Percentiles rank a stretch among this genome's conserved stretches.
phyloP scores from a whole-genome alignment of 352 stramenopile genomes.

The Blastocystis sp. region DNA sequence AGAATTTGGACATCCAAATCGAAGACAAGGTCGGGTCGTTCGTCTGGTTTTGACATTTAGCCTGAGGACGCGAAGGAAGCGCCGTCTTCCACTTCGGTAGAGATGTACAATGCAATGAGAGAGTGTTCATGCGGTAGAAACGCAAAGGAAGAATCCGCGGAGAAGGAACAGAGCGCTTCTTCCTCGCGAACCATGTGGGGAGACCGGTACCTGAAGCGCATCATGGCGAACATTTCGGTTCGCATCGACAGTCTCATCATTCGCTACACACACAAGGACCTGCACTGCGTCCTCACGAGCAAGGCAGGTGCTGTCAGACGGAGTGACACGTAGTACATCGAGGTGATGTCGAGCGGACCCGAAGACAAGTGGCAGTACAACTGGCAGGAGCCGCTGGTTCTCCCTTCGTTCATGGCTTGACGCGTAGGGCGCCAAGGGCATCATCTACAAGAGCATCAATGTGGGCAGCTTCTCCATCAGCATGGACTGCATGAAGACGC shows the following conservation, averaged over 20 bases:
- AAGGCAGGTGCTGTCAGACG: background rate
- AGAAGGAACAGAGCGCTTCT: background rate
- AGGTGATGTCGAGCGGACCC: constrained; percentile 62
- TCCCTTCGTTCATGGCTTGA: background rate
- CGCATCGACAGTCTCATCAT: constrained; percentile 64
- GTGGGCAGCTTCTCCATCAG: constrained; percentile 33
- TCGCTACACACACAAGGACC: constrained; percentile 52
- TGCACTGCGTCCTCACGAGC: constrained; percentile 42
- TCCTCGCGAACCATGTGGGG: constrained; percentile 42
- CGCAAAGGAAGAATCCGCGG: background rate
- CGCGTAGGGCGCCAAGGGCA: constrained; percentile 37
- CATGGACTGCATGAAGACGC: constrained; percentile 26
- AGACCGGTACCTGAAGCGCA: constrained; percentile 59
- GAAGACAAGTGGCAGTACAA: constrained; percentile 64
- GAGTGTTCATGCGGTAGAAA: background rate
- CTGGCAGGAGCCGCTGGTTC: constrained; percentile 53
- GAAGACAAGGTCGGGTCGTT: constrained; percentile 35
- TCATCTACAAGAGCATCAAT: constrained; percentile 71
- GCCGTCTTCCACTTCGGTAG: background rate
- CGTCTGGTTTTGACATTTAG: background rate
- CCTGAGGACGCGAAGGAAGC: background rate
- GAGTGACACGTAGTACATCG: constrained; percentile 31
- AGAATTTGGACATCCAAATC: constrained; percentile 59
- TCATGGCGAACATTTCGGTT: constrained; percentile 56
- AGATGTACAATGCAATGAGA: background rate